Evolutionary conservation across 495 filamentous ascomycete genomes (phyloP), one percentile per base, ranked within the genome.

Genomic region (Aspergillus incahuasiensis): DNA sequence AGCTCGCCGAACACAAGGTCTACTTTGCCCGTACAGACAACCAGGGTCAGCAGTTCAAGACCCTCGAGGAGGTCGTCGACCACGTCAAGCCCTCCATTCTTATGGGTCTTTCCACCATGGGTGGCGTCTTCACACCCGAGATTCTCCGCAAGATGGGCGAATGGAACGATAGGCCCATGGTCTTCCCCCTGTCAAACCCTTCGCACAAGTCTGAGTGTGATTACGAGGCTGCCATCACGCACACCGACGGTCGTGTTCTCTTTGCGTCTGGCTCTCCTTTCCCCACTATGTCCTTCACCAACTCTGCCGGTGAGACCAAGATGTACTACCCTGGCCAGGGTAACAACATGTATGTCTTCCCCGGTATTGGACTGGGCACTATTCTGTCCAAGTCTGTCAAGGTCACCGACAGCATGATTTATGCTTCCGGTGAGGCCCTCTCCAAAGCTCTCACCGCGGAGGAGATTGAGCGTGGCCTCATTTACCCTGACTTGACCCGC

Each of bases 231-330:
- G 92, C 92, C 19, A 82, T 97, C 63, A 83, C 80, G 54, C 82
- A 91, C 83, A 97, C 94, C 22, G 86, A 96, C 48, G 92, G 91
- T 48, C 90, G 86, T 38, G 89, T 83, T 60, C 82, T 98, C 67
- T 98, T 98, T 63, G 94, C 94, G 57, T 95, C 90, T 16, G 94
- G 94, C 54, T 95, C 90, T 32, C 94, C 94, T 35, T 98, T 98
- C 83, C 82, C 86, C 18, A 77, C 83, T n/a, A 77, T 86, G 57
- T 69, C 76, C 34, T 78, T 75, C 63, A 85, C 84, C 64, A 75
- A 79, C 63, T 67, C 74, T 39, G 79, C 82, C 45, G 83, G 81
- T 41, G 76, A 81, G 28, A 83, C 87, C 52, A 80, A 86, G 62
- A 80, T 80, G 43, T 85, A 92, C 75, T 84, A 87, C 69, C 90